A percentile compares a stretch with the other conserved stretches of the same genome.
Evolutionary conservation across 2,329 filamentous ascomycete species (phyloP).

Genomic region (Fusarium sp.): DNA sequence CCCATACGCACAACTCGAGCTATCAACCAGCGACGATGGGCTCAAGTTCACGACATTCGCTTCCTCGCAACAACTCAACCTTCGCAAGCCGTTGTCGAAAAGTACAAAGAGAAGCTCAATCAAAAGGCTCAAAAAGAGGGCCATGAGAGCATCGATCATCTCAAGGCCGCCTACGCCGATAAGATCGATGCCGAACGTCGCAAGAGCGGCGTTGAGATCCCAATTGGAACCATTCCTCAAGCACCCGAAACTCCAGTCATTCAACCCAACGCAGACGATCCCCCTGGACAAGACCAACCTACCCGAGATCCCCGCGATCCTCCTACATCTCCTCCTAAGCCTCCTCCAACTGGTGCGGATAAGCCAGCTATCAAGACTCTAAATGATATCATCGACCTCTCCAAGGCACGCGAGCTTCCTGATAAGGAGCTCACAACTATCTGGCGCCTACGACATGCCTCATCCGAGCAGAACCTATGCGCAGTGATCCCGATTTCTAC

Average conservation of each 20-base stretch:
- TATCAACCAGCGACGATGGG: conserved; percentile 81
- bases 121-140: conserved; percentile 82
- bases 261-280: conserved; percentile 53
- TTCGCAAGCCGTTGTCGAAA: conserved; percentile 78
- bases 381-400: conserved; percentile 76
- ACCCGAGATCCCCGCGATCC: conserved; percentile 27
- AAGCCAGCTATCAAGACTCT: conserved; percentile 60
- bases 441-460: conserved; percentile 90
- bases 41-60: conserved; percentile 91
- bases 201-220: conserved; percentile 69
- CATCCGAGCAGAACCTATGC: conserved; percentile 80
- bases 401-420: conserved; percentile 80
- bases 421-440: conserved; percentile 85
- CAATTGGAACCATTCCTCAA: conserved; percentile 52
- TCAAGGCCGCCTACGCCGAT: conserved; percentile 87
- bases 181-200: conserved; percentile 81
- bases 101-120: conserved; percentile 88
- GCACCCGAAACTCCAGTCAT: conserved; percentile 54
- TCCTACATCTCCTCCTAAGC: conserved; percentile 22
- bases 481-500: conserved; percentile 81
- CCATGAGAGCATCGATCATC: conserved; percentile 76
- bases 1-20: conserved; percentile 52
- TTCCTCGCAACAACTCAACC: conserved; percentile 85
- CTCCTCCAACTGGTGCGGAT: conserved; percentile 36
- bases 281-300: conserved; percentile 44